Evolutionary conservation across 116 monocot genomes (phyloP), one percentile per base, ranked within the genome.

Genomic region (Posidonia oceanica): DNA sequence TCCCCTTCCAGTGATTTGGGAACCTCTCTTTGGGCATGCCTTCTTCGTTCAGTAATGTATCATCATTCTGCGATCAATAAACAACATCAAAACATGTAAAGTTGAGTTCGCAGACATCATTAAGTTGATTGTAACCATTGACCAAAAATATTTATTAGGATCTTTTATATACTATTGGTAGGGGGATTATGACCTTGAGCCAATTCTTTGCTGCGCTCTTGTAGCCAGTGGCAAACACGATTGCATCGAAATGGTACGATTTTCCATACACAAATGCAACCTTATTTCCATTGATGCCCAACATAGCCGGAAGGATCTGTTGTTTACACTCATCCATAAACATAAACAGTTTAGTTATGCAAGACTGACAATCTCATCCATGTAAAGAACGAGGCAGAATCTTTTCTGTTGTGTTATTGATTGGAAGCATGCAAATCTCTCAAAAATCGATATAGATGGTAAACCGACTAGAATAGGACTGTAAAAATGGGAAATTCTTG

Each of bases 1-100:
- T 68, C 38, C 84, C 87, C 63, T 84, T 88, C 88, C 85, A 88
- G 15, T 84, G 82, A 14, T 78, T 61, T 5, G 85, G 82, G 53
- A 73, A 78, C 1, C 54, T 52, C 17, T 67, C 5, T 21, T 51
- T 77, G 0, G 84, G 84, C 23, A 80, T 67, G 22, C 88, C 88
- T 6, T 82, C 63, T 52, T 75, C 29, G 36, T 78, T 61, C 0
- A 88, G 62, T 10, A 78, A 14, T 5, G 8, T 5, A 4, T 66
- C 55, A 7, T 48, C 65, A 57, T 83, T 79, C 87, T 82, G 39
- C 48, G 7, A 7, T 2, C 1, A 29, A 13, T 23, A 23, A 53
- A 44, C 18, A 23, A 54, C 52, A 69, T 29, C 7, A 40, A 39
- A 61, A 61, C 21, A 63, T 20, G 6, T 7, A 29, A 36, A 10